Percentiles rank a stretch among this genome's conserved stretches.
Evolutionary conservation across 2,329 filamentous ascomycete species (phyloP).

Genomic region (Lojkania enalia): DNA sequence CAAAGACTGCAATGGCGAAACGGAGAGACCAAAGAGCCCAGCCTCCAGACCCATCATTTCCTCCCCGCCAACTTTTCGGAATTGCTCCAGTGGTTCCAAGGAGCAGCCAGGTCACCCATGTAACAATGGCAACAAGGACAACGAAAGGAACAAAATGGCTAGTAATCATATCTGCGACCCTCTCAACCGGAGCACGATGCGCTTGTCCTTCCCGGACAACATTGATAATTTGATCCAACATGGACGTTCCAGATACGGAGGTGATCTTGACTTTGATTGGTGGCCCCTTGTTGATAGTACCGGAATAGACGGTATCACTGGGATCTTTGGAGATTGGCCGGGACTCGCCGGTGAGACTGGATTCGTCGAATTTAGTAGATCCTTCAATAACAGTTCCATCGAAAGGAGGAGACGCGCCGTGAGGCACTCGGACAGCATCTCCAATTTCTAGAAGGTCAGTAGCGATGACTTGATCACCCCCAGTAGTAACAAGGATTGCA

Average conservation of each 20-base stretch:
- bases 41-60: slow-evolving; percentile 56
- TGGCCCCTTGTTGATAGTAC: slow-evolving; percentile 72
- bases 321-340: slow-evolving; percentile 64
- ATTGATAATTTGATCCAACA: slow-evolving; percentile 79
- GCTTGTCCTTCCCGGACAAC: slow-evolving; percentile 78
- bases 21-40: slow-evolving; percentile 76
- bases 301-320: slow-evolving; percentile 70
- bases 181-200: slow-evolving; percentile 73
- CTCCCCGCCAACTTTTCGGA: slow-evolving; percentile 57
- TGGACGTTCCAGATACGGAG: slow-evolving; percentile 67
- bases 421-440: slow-evolving; percentile 67
- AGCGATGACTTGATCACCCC: slow-evolving; percentile 52
- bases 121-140: slow-evolving; percentile 68
- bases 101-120: slow-evolving; percentile 72
- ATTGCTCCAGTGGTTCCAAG: slow-evolving; percentile 64
- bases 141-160: slow-evolving; percentile 77
- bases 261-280: slow-evolving; percentile 67
- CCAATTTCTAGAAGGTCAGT: slow-evolving; percentile 66
- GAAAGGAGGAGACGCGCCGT: slow-evolving; percentile 81
- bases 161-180: slow-evolving; percentile 72
- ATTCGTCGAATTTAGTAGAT: slow-evolving; percentile 79
- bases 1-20: slow-evolving; percentile 85
- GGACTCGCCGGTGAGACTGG: slow-evolving; percentile 82
- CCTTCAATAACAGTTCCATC: slow-evolving; percentile 67
- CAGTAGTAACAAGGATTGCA: slow-evolving; percentile 67